Conservation (phyloP, 805 yeast species). For the Cyberlindnera bimundalis region DNA sequence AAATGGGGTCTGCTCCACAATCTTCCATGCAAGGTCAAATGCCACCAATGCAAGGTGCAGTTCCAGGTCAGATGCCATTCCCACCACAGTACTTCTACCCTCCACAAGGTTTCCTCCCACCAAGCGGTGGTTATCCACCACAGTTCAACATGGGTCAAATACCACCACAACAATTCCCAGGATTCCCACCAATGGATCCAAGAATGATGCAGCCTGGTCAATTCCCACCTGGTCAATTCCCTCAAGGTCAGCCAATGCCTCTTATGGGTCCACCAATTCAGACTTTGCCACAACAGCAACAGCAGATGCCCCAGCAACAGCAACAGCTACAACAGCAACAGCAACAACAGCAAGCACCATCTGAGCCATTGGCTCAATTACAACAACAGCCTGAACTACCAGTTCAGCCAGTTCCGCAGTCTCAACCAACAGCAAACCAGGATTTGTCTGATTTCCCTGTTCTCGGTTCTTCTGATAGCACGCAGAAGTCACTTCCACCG, state of each 20-base stretch:
- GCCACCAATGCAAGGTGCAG: constrained; percentile 6
- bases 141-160: constrained; percentile 25
- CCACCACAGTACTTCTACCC: constrained; percentile 19
- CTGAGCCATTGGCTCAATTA: constrained; percentile 16
- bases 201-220: constrained; percentile 22
- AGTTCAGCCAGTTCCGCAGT: constrained; percentile 14
- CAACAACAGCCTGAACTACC: constrained; percentile 29
- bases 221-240: constrained; percentile 10
- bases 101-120: constrained; percentile 18
- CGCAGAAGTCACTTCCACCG: constrained; percentile 12
- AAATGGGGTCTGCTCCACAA: constrained; percentile 26
- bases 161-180: constrained; percentile 26
- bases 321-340: constrained; percentile 8
- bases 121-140: constrained; percentile 22
- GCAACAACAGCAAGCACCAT: no score
- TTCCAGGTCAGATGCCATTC: constrained; percentile 12
- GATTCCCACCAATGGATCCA: constrained; percentile 30
- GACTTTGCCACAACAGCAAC: constrained; percentile 15
- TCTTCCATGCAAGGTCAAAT: constrained; percentile 7
- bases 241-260: constrained; percentile 2
- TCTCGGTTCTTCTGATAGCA: constrained; percentile 44
- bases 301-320: constrained; percentile 22
- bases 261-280: constrained; percentile 27
- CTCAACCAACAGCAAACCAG: neutral
- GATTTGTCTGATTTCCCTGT: constrained; percentile 47